Base-by-base conservation (phyloP, 2,329 filamentous ascomycete genomes). In the Fusarium buxicola region DNA sequence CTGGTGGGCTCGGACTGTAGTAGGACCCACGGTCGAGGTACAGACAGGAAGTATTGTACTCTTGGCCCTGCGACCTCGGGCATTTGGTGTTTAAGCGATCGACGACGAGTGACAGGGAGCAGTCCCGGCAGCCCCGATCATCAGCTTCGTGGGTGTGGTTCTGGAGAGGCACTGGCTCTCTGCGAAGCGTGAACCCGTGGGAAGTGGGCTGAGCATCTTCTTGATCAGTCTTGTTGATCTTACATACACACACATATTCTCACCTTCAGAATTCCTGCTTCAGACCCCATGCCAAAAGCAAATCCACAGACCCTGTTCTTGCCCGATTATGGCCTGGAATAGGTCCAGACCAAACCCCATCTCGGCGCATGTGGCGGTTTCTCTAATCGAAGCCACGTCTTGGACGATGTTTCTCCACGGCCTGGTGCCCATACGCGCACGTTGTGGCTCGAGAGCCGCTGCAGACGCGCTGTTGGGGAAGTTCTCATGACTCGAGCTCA, bases 401-500 rank as follows among this genome's bases (percentile, higher is more conserved):
- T 35, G 32, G 28, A 4, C 11, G 47, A 46, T 8, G 9, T 8
- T 13, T 15, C 13, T 21, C 27, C 28, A 45, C 21, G 24, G 8
- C 9, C 24, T 10, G 8, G 8, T 25, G 8, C 32, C 18, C 11
- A 27, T 13, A n/a, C n/a, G n/a, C n/a, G n/a, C n/a, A n/a, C 18
- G 15, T 15, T 40, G n/a, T 32, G 45, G 41, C 30, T 40, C 25
- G 25, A 10, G 18, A 55, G 15, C 18, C 58, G 58, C 58, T 25
- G 10, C 27, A 54, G 32, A 49, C 47, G 57, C 55, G 47, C 27
- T 38, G 32, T 39, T 44, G 15, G 31, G n/a, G 9, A 21, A 27
- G 24, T 16, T 21, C 21, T 18, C 18, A 24, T 21, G 34, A 43
- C 35, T 32, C 25, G 38, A 43, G 32, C 34, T 3, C 6, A 10